Conservation (phyloP, 2,329 filamentous ascomycete genomes). For the Claviceps paspali region DNA sequence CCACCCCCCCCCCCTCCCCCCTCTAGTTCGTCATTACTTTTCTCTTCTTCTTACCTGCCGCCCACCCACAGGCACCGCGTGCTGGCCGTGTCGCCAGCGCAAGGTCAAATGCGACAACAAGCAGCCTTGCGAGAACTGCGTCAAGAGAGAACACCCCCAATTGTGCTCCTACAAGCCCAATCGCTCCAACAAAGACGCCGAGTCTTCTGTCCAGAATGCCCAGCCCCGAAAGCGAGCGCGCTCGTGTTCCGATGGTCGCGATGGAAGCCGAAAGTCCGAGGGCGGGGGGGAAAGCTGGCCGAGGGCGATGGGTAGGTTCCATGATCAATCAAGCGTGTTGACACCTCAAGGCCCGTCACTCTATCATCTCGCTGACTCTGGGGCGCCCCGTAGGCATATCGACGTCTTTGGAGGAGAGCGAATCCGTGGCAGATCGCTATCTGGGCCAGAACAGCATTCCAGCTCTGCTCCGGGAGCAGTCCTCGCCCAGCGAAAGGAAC, state of each 20-base stretch:
- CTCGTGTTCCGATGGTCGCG: conserved; percentile 18
- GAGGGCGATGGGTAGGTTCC: conserved; percentile 22
- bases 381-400: no score
- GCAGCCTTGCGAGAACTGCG: conserved; percentile 52
- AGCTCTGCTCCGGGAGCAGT: conserved; percentile 47
- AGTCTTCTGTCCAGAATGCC: conserved; percentile 8
- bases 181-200: no score
- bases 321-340: no score
- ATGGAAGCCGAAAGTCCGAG: conserved; percentile 19
- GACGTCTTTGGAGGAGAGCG: conserved; percentile 36
- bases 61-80: conserved; percentile 36
- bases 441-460: conserved; percentile 54
- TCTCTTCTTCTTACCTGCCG: not conserved
- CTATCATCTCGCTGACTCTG: no score
- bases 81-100: conserved; percentile 52
- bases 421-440: conserved; percentile 42
- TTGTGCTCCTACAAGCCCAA: conserved; percentile 55
- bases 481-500: conserved; percentile 34
- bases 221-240: conserved; percentile 18
- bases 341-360: no score
- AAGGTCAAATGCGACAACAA: conserved; percentile 59
- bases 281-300: conserved; percentile 28
- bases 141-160: conserved; percentile 48
- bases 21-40: not conserved
- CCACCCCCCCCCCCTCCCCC: not conserved